Percentiles rank a stretch among this genome's conserved stretches.
These are phyloP conservation scores for Stagonosporopsis chrysanthemi DNA, from an alignment of 2,329 filamentous ascomycete genomes.

Conservation along the genomic window DNA sequence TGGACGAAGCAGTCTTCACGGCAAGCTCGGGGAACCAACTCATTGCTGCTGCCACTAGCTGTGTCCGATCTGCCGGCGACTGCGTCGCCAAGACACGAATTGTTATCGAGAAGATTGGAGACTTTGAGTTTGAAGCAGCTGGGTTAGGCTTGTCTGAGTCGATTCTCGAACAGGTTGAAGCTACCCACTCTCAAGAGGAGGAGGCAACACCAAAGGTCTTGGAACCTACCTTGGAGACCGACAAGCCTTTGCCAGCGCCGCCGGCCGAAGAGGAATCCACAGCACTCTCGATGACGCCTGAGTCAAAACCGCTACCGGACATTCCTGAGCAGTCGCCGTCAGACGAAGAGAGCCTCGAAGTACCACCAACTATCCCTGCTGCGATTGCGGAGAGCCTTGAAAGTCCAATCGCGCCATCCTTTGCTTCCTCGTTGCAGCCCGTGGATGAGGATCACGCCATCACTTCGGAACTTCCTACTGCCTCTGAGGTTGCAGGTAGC, in stretches of 20 bases:
- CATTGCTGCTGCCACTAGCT: slow-evolving; percentile 80
- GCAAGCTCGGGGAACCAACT: slow-evolving; percentile 79
- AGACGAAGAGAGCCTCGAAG: slow-evolving; percentile 33
- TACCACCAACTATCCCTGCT: slow-evolving; percentile 31
- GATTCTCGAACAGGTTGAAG: slow-evolving; percentile 40
- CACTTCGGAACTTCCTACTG: slow-evolving; percentile 15
- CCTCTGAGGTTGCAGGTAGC: slow-evolving; percentile 42
- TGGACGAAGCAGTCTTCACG: slow-evolving; percentile 78
- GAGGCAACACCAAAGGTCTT: slow-evolving; percentile 18
- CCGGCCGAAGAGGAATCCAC: slow-evolving; percentile 49
- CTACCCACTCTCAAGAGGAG: slow-evolving; percentile 19
- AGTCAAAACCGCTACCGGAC: slow-evolving; percentile 73
- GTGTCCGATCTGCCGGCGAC: slow-evolving; percentile 88
- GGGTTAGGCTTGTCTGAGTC: slow-evolving; percentile 52
- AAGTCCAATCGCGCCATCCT: slow-evolving; percentile 49
- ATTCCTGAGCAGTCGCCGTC: slow-evolving; percentile 60
- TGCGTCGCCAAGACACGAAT: slow-evolving; percentile 87
- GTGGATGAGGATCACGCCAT: slow-evolving; percentile 36
- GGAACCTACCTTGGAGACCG: slow-evolving; percentile 36
- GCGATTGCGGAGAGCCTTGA: slow-evolving; percentile 29
- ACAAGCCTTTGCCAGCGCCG: slow-evolving; percentile 49
- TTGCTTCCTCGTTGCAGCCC: slow-evolving; percentile 55
- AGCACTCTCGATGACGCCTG: slow-evolving; percentile 55
- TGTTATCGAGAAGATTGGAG: slow-evolving; percentile 86
- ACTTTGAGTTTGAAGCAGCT: slow-evolving; percentile 75